Conservation (phyloP, 164 flowering plant genomes). For the Vitis riparia region DNA sequence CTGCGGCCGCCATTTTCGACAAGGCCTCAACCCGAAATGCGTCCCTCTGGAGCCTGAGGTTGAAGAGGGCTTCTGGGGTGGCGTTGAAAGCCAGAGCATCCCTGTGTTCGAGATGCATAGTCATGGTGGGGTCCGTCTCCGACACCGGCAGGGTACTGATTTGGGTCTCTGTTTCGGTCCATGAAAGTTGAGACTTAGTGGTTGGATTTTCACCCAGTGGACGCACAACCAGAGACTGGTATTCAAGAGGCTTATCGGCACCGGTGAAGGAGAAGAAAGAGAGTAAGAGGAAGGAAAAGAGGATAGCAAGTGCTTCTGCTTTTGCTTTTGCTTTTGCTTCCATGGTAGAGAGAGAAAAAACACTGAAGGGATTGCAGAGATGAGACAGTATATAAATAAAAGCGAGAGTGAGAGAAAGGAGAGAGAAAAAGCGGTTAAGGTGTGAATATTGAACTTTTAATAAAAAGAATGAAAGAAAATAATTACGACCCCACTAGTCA, state of each 20-base stretch:
- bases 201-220: constrained; percentile 38
- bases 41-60: constrained; percentile 62
- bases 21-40: constrained; percentile 39
- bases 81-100: constrained; percentile 40
- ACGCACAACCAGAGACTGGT: constrained; percentile 37
- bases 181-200: constrained; percentile 23
- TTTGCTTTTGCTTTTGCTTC: constrained; percentile 11
- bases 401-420: neutral
- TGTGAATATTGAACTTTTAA: no score
- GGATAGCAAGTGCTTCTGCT: neutral
- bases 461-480: no score
- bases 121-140: constrained; percentile 18
- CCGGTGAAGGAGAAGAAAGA: constrained; percentile 3
- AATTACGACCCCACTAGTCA: no score
- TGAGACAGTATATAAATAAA: neutral
- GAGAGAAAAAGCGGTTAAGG: neutral
- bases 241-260: constrained; percentile 10
- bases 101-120: constrained; percentile 46
- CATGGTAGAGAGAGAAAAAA: constrained; percentile 19
- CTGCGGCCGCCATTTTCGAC: constrained; percentile 11
- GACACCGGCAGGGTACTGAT: neutral
- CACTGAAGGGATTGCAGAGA: neutral
- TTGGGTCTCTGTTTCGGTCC: constrained; percentile 31
- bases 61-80: constrained; percentile 58
- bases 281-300: constrained; percentile 16